Evolutionary conservation across 495 filamentous ascomycete genomes (phyloP), one percentile per base, ranked within the genome.

Genomic region (Neurospora sp.): DNA sequence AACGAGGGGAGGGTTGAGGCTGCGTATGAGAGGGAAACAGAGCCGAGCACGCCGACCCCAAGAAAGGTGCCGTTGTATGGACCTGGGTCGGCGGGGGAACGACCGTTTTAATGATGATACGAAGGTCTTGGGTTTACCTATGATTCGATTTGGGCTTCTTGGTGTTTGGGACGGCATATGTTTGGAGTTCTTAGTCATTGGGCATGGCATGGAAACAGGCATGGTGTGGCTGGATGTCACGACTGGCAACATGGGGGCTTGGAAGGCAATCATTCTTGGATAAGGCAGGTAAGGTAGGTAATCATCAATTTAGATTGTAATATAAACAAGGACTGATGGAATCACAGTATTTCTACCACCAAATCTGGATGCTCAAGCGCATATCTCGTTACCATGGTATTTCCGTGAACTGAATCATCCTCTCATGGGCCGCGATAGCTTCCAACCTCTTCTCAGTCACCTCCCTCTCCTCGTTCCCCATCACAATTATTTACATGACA

Each of bases 1-100:
- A 40, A 31, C 6, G 40, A 41, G 69, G 41, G 14, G 20, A 27
- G 27, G n/a, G 35, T 53, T 53, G 69, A 20, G 40, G 3, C 40
- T 71, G 69, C 27, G 27, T 71, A 48, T 35, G 40, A 46, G 39
- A 48, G 27, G 27, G 40, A 59, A 20, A 68, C 5, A 12, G 73
- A 76, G 44, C 42, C 72, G 20, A 72, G 38, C 40, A 79, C 76
- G 44, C 76, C 76, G 4, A 76, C 73, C 31, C 31, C 74, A 16
- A 68, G 11, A 35, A 79, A 73, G 46, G 68, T 70, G 31, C 22
- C 27, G 14, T 40, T 35, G 35, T 35, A 61, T 61, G 53, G 53
- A 35, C 53, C 11, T 31, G 53, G 53, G 53, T 35, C 53, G 53
- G 53, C 53, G 2, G 53, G 53, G 53, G 53, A 61, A 61, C 22